These are phyloP conservation scores for Coemansia sp. DNA, from an alignment of 192 early-diverging fungal species.

Conservation along the genomic window DNA sequence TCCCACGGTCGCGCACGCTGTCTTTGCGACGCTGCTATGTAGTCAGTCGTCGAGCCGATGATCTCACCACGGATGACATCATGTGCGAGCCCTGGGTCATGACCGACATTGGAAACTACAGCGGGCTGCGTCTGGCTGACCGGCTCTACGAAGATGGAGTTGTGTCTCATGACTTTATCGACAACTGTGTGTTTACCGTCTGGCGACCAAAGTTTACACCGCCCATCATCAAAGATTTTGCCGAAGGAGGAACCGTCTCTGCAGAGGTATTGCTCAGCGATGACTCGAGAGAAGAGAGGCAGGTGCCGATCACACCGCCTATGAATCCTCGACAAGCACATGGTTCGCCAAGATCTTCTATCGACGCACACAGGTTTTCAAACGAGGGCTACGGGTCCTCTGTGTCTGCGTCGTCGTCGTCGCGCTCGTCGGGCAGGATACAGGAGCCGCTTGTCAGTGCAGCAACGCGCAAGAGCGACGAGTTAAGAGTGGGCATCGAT, in stretches of 20 bases:
- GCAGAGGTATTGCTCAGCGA: constrained; percentile 4
- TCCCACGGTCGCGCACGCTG: constrained; percentile 29
- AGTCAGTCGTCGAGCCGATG: constrained; percentile 45
- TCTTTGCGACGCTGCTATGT: constrained; percentile 49
- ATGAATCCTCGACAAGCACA: background rate
- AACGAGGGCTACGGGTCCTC: constrained; percentile 31
- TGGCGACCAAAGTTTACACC: constrained; percentile 32
- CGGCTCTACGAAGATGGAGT: constrained; percentile 50
- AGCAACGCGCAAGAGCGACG: constrained; percentile 18
- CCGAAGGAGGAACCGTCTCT: background rate
- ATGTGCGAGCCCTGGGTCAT: constrained; percentile 56
- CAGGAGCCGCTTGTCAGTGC: constrained; percentile 7
- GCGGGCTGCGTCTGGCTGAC: constrained; percentile 46
- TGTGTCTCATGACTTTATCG: constrained; percentile 45
- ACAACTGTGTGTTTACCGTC: constrained; percentile 52
- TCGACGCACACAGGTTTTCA: constrained; percentile 14
- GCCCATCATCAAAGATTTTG: background rate
- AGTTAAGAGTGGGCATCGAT: background rate
- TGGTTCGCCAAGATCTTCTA: constrained; percentile 8
- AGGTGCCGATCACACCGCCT: background rate
- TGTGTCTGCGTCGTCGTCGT: constrained; percentile 23
- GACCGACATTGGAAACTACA: constrained; percentile 55
- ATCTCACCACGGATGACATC: constrained; percentile 38
- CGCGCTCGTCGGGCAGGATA: constrained; percentile 10
- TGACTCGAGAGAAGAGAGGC: background rate